phyloP scores from a whole-genome alignment of 2,329 filamentous ascomycete genomes.

The Colletotrichum siamense region DNA sequence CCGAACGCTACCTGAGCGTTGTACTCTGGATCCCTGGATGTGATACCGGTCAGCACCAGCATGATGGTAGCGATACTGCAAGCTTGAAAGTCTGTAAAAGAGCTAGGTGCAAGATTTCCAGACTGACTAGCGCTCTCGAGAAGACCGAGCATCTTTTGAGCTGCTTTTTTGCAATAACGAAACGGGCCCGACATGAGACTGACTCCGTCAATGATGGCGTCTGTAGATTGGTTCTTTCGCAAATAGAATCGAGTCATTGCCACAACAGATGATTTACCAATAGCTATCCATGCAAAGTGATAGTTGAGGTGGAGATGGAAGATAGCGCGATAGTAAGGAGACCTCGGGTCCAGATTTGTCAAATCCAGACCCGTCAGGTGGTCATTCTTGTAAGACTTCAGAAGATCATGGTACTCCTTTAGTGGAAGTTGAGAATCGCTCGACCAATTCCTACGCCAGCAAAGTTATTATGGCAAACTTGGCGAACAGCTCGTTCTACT shows the following conservation, averaged over 20 bases:
- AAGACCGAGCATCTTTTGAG: constrained; percentile 32
- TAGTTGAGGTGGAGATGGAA: constrained; percentile 40
- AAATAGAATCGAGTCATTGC: constrained; percentile 25
- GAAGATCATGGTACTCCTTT: constrained; percentile 21
- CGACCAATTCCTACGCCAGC: background rate
- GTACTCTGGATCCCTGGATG: constrained; percentile 35
- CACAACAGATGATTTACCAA: constrained; percentile 37
- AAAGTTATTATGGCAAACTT: background rate
- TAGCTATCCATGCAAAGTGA: constrained; percentile 39
- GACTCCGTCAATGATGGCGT: background rate
- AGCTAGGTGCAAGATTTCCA: constrained; percentile 36
- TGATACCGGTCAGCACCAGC: constrained; percentile 35
- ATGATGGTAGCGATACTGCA: constrained; percentile 42
- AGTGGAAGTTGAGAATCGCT: background rate
- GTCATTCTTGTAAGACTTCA: constrained; percentile 34
- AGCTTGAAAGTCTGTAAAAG: constrained; percentile 44
- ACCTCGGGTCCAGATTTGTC: constrained; percentile 29
- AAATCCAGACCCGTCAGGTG: constrained; percentile 30
- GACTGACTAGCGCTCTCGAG: constrained; percentile 32
- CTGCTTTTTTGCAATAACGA: constrained; percentile 32
- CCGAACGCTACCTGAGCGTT: constrained; percentile 33
- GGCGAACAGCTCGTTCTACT: background rate
- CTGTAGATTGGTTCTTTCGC: constrained; percentile 12
- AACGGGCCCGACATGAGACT: background rate
- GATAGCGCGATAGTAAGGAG: constrained; percentile 32